Conservation (phyloP, 2,329 filamentous ascomycete genomes). For the Beauveria sp. region DNA sequence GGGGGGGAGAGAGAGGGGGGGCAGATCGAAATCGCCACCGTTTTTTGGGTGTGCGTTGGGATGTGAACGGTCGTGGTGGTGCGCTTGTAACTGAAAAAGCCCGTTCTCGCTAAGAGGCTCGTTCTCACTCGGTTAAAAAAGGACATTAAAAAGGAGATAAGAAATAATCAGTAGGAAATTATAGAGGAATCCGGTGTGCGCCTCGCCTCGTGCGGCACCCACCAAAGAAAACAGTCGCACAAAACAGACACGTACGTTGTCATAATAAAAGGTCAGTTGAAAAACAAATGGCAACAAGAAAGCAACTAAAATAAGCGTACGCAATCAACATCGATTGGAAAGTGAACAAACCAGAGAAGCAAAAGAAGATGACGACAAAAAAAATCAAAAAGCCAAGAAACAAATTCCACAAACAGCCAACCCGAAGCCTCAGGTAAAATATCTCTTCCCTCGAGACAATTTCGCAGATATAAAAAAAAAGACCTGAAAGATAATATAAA, state of each 20-base stretch:
- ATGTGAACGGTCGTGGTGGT: no score
- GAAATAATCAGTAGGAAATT: no score
- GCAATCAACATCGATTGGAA: conserved; percentile 1
- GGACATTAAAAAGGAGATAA: no score
- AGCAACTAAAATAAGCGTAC: conserved; percentile 5
- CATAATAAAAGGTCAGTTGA: not conserved
- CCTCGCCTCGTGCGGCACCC: not conserved
- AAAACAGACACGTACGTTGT: not conserved
- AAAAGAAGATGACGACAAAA: conserved; percentile 6
- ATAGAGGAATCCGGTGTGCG: no score
- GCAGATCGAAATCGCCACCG: no score
- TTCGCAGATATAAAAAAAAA: conserved; percentile 11
- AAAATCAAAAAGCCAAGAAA: not conserved
- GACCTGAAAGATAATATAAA: conserved; percentile 2
- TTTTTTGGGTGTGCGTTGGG: no score
- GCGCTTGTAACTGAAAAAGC: no score
- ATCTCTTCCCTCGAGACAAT: conserved; percentile 1
- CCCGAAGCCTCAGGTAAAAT: not conserved
- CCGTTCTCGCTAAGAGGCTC: no score
- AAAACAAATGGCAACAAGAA: not conserved
- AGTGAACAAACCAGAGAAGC: not conserved
- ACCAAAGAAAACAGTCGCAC: not conserved
- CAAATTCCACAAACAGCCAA: conserved; percentile 10
- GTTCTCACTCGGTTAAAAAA: no score
- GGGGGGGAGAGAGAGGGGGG: no score